Percentiles rank a stretch among this genome's conserved stretches.
Evolutionary conservation across 1,139 yeast species (phyloP).

Genomic region (Wickerhamomyces sp.): DNA sequence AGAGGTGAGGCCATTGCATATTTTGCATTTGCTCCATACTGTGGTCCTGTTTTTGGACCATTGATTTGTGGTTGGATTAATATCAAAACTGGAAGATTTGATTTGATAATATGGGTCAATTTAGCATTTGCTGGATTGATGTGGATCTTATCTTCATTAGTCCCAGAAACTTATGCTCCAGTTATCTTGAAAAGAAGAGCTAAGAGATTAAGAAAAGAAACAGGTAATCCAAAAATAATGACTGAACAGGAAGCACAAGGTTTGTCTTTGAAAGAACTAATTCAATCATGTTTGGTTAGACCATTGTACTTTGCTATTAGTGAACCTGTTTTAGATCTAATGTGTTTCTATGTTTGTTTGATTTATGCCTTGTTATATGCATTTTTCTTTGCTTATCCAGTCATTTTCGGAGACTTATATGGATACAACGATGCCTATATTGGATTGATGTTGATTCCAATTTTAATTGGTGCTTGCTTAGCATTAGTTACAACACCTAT

Average conservation of each 20-base stretch:
- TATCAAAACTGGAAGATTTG: constrained; percentile 62
- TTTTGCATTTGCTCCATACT: constrained; percentile 88
- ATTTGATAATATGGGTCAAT: constrained; percentile 80
- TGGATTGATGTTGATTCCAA: constrained; percentile 85
- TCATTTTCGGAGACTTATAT: constrained; percentile 61
- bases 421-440: constrained; percentile 64
- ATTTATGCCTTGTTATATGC: constrained; percentile 86
- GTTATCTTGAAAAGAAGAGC: constrained; percentile 77
- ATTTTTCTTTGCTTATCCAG: constrained; percentile 88
- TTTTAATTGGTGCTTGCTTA: constrained; percentile 74
- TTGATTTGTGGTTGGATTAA: constrained; percentile 82
- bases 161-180: constrained; percentile 93
- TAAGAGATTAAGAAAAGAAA: constrained; percentile 61
- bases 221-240: constrained; percentile 79
- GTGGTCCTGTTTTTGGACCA: constrained; percentile 93
- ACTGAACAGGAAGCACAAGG: constrained; percentile 89
- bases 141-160: constrained; percentile 57
- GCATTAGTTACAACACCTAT: constrained; percentile 72
- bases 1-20: constrained; percentile 89
- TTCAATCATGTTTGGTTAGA: constrained; percentile 63
- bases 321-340: constrained; percentile 79
- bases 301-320: constrained; percentile 71
- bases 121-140: constrained; percentile 87
- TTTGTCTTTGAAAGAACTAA: constrained; percentile 55
- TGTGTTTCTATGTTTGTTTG: constrained; percentile 81